A percentile compares a stretch with the other conserved stretches of the same genome.
Evolutionary conservation across 306 rosid genomes (phyloP).

Genomic region (Ormosia emarginata): DNA sequence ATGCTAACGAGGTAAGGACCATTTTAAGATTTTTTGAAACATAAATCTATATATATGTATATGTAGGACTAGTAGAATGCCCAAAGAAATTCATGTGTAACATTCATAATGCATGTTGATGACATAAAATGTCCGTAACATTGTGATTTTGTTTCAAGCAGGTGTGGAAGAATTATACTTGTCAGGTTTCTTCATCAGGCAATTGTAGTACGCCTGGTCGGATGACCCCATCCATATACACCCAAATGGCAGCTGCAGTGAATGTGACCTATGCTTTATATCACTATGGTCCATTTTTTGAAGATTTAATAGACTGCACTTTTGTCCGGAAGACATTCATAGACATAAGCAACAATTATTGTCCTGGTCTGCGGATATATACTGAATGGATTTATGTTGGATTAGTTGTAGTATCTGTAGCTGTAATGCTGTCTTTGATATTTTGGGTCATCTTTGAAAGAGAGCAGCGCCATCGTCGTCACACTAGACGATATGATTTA

Average conservation of each 20-base stretch:
- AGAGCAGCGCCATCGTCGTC: constrained; percentile 49
- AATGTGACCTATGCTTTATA: constrained; percentile 61
- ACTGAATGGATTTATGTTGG: constrained; percentile 53
- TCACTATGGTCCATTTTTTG: constrained; percentile 60
- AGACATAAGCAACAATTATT: constrained; percentile 41
- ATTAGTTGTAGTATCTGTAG: constrained; percentile 45
- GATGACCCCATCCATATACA: constrained; percentile 46
- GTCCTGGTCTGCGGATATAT: constrained; percentile 45
- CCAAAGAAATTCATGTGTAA: neutral
- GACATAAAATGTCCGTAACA: neutral
- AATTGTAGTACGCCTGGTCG: constrained; percentile 48
- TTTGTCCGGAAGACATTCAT: constrained; percentile 57
- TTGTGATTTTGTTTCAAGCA: constrained; percentile 17
- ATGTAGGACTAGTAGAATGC: neutral
- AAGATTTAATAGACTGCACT: constrained; percentile 56
- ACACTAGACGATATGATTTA: constrained; percentile 23
- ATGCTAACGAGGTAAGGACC: constrained; percentile 45
- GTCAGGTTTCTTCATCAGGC: constrained; percentile 37
- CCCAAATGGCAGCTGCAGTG: constrained; percentile 41
- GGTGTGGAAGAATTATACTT: constrained; percentile 69
- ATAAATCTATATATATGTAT: neutral
- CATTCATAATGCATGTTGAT: neutral
- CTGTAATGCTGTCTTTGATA: constrained; percentile 67
- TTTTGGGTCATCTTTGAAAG: constrained; percentile 68
- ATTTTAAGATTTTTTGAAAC: neutral